Percentiles rank a stretch among this genome's conserved stretches.
Conservation (phyloP, 2,329 filamentous ascomycete genomes). For the Biscogniauxia marginata region DNA sequence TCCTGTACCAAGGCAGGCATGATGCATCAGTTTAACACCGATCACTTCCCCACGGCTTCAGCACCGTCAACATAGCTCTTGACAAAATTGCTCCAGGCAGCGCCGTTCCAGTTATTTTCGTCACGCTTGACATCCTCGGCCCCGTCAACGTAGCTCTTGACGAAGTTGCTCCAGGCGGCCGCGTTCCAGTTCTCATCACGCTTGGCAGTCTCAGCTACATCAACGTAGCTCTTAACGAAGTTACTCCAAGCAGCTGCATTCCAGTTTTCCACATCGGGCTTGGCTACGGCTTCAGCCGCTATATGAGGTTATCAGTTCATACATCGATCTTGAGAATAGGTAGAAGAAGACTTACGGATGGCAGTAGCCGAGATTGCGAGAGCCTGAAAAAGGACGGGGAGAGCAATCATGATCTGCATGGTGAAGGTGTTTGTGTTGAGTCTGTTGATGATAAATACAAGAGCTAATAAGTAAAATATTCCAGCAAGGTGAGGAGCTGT, state of each 20-base stretch:
- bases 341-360: not conserved
- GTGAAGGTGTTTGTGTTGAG: not conserved
- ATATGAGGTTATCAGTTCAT: not conserved
- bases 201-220: not conserved
- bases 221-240: constrained; percentile 3
- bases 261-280: not conserved
- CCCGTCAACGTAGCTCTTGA: constrained; percentile 2
- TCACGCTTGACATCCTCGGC: constrained; percentile 1
- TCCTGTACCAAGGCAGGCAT: no score
- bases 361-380: constrained; percentile 1
- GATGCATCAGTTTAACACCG: no score
- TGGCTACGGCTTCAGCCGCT: not conserved
- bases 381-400: not conserved
- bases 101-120: not conserved
- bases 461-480: no score
- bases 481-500: no score
- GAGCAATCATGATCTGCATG: not conserved
- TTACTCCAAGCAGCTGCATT: constrained; percentile 4
- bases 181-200: constrained; percentile 1
- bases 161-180: constrained; percentile 2
- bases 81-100: constrained; percentile 2
- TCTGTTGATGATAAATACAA: no score
- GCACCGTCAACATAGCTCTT: constrained; percentile 2
- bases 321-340: not conserved
- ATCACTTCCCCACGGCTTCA: no score